Evolutionary conservation across 495 filamentous ascomycete species (phyloP).

Genomic region (Penicillium taxi): DNA sequence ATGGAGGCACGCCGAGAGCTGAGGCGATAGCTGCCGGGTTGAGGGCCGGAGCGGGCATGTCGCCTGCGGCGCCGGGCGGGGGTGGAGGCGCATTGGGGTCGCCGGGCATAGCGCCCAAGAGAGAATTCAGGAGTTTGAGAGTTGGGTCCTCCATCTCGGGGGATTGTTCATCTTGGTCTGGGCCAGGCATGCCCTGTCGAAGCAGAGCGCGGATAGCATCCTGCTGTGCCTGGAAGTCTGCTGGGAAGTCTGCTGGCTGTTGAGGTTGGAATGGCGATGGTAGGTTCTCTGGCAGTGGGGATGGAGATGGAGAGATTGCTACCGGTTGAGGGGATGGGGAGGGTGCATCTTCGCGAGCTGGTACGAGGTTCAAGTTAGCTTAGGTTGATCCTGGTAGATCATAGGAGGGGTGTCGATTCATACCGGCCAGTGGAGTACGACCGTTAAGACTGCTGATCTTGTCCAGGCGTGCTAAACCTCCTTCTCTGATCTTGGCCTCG

Average conservation of each 20-base stretch:
- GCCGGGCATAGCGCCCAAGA: conserved; percentile 43
- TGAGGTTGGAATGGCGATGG: conserved; percentile 15
- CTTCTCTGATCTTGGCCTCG: conserved; percentile 82
- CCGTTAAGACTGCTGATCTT: conserved; percentile 77
- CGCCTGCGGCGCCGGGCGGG: conserved; percentile 24
- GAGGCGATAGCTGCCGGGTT: conserved; percentile 24
- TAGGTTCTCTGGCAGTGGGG: conserved; percentile 17
- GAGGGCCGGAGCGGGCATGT: conserved; percentile 11
- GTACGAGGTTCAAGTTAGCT: conserved; percentile 9
- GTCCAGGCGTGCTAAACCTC: conserved; percentile 69
- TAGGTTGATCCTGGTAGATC: no score
- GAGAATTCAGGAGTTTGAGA: conserved; percentile 52
- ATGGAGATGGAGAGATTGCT: conserved; percentile 24
- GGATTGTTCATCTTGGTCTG: conserved; percentile 19
- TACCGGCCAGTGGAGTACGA: conserved; percentile 44
- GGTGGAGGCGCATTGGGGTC: conserved; percentile 18
- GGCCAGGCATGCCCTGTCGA: conserved; percentile 28
- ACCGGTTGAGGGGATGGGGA: conserved; percentile 31
- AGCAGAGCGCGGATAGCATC: conserved; percentile 40
- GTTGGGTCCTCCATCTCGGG: conserved; percentile 49
- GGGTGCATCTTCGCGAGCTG: conserved; percentile 26
- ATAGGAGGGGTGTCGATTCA: no score
- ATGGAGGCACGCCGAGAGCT: conserved; percentile 38
- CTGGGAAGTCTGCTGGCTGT: conserved; percentile 11
- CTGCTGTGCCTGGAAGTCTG: conserved; percentile 32